Evolutionary conservation across 192 early-diverging fungal genomes (phyloP), one percentile per base, ranked within the genome.

Genomic region (Coemansia javaensis): DNA sequence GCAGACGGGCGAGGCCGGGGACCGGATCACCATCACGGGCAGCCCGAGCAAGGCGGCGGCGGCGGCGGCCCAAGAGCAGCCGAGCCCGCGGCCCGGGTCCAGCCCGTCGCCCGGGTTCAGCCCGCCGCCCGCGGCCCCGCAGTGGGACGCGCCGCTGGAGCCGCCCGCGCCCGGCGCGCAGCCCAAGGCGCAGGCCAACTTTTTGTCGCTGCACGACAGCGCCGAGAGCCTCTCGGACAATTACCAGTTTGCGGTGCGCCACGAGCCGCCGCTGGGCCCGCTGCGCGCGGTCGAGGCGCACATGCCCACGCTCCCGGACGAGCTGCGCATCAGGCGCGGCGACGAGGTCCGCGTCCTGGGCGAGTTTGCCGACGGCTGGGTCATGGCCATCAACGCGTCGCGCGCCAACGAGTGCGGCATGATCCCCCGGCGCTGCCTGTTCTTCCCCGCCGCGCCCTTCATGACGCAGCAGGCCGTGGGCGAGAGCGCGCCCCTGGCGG

Each of bases 311-410:
- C 32, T 72, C 18, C 31, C 61, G 4, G 68, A 72, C 20, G 68
- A 72, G 47, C 53, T 72, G 48, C 38, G 20, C 10, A 37, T 60
- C n/a, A 27, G 49, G 15, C 38, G 43, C 0, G 55, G 68, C 27
- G 52, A 72, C 18, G 21, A 44, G 9, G 13, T 65, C 16, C 60
- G 48, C 50, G 68, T 72, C 20, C 28, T 72, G 9, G 68, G 68
- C 51, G 62, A 72, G 32, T 65, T 72, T 60, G 68, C 61, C 24
- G 68, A 72, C 27, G 68, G 68, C 20, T 72, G 68, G 68, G 57
- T 65, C 21, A 35, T 72, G 32, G 56, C 68, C 4, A 52, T 64
- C 11, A 72, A 72, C 14, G 27, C 47, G 4, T 56, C 61, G 30
- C 57, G 45, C 15, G 31, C 46, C 13, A 72, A 46, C 43, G 62